These are phyloP conservation scores for Diaporthe ampelina DNA, from an alignment of 2,329 filamentous ascomycete species.

Conservation along the genomic window DNA sequence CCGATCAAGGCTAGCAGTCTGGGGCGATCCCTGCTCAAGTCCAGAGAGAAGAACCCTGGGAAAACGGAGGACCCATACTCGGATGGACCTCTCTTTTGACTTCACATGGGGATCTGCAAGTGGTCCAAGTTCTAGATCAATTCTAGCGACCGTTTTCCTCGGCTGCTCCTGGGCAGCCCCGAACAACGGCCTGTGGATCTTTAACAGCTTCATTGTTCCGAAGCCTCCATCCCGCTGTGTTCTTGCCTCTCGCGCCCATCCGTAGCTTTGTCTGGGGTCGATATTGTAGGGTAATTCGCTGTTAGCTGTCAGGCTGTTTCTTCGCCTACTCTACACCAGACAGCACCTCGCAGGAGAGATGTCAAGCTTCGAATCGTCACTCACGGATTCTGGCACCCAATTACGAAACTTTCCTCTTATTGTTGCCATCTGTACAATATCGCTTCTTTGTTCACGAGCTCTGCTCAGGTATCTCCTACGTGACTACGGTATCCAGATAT, in stretches of 20 bases:
- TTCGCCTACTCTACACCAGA: neutral
- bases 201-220: neutral
- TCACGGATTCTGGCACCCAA: neutral
- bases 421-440: too few relatives aligned
- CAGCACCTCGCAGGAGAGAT: neutral
- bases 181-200: neutral
- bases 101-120: conserved; percentile 36
- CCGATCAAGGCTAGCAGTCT: neutral
- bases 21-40: conserved; percentile 2
- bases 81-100: conserved; percentile 24
- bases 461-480: too few relatives aligned
- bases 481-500: too few relatives aligned
- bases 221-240: neutral
- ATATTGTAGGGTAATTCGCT: neutral
- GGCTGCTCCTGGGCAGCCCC: neutral
- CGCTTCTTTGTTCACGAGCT: too few relatives aligned
- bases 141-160: conserved; percentile 32
- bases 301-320: too few relatives aligned
- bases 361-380: conserved; percentile 8
- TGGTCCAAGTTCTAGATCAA: conserved; percentile 31
- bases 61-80: conserved; percentile 20
- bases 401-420: neutral
- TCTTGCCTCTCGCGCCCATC: neutral
- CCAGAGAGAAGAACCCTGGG: conserved; percentile 5
- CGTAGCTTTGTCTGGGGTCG: neutral